phyloP scores from a whole-genome alignment of 768 basidiomycete genomes.

The Russula dissimulans region DNA sequence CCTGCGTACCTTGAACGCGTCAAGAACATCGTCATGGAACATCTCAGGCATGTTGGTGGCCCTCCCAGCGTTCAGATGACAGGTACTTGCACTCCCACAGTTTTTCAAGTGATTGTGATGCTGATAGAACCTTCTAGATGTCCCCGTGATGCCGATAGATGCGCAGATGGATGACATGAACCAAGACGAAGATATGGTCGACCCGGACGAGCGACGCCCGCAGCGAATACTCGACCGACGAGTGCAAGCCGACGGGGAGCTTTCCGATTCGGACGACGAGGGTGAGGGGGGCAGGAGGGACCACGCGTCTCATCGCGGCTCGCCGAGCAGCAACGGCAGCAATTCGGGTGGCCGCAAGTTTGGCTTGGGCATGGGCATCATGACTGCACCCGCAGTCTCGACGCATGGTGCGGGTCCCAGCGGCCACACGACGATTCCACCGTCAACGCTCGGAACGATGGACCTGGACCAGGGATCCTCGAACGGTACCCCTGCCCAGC shows the following conservation, averaged over 20 bases:
- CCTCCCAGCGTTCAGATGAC: slow-evolving; percentile 92
- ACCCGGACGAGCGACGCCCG: slow-evolving; percentile 68
- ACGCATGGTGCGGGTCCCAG: slow-evolving; percentile 73
- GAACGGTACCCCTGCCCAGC: slow-evolving; percentile 1
- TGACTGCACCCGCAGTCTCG: slow-evolving; percentile 48
- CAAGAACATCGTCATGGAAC: slow-evolving; percentile 85
- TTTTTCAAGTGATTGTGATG: background rate
- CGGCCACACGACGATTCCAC: slow-evolving; percentile 17
- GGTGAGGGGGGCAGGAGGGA: slow-evolving; percentile 79
- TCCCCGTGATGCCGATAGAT: slow-evolving; percentile 79
- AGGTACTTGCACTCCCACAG: slow-evolving; percentile 36
- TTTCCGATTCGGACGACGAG: slow-evolving; percentile 98
- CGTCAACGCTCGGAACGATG: slow-evolving; percentile 12
- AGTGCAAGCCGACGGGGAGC: slow-evolving; percentile 76
- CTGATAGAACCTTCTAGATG: slow-evolving; percentile 39
- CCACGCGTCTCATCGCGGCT: slow-evolving; percentile 40
- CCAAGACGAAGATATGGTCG: slow-evolving; percentile 74
- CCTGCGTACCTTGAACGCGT: slow-evolving; percentile 89
- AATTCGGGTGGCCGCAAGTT: slow-evolving; percentile 36
- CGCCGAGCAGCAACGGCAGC: slow-evolving; percentile 33
- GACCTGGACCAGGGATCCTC: slow-evolving; percentile 12
- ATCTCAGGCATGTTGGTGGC: slow-evolving; percentile 74
- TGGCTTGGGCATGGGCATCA: slow-evolving; percentile 61
- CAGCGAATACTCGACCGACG: slow-evolving; percentile 70
- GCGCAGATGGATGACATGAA: slow-evolving; percentile 72